Evolutionary conservation across 129 eudicot species (phyloP), one percentile per base, ranked within the genome.

Genomic region (Centaurea solstitialis): DNA sequence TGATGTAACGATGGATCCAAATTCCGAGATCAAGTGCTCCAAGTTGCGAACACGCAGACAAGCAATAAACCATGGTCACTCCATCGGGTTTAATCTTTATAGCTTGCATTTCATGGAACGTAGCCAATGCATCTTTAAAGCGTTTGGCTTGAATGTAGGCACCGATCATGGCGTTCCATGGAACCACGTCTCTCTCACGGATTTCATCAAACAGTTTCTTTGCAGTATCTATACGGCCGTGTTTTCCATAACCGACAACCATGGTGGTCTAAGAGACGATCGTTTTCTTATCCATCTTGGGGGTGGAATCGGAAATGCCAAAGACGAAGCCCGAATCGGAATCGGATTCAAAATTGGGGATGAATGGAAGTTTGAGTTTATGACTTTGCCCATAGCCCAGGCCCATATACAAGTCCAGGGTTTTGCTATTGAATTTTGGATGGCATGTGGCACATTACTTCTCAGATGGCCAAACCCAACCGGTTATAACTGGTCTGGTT

Each of bases 11-110:
- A 61, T 87, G 94, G 64, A 90, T 85, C 94, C 94, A 87, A 18
- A 80, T 79, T 23, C 94, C 94, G 73, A 90, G 78, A 82, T 90
- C 91, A 65, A 90, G 87, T 11, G 91, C 91, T 72, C 91, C 91
- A 17, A 90, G 91, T 64, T 85, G 91, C 33, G 90, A 75, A 72
- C 94, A 83, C 18, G 94, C 89, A 65, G 94, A 87, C 70, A 90
- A 81, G 84, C 89, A 83, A 39, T 43, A 77, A 76, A 85, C 85
- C 89, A 87, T 85, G 45, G 91, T 87, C 59, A 90, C 94, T 35
- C 86, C 94, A 69, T 90, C 88, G 4, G 94, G 91, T 74, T 53
- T 72, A 5, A 90, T 74, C 17, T 75, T 37, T 15, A 21, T 41
- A 4, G 75, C 83, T 80, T 87, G 90, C 94, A 90, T 90, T 65